phyloP scores from a whole-genome alignment of 192 early-diverging fungal species.

The Oehlia diaphana region DNA sequence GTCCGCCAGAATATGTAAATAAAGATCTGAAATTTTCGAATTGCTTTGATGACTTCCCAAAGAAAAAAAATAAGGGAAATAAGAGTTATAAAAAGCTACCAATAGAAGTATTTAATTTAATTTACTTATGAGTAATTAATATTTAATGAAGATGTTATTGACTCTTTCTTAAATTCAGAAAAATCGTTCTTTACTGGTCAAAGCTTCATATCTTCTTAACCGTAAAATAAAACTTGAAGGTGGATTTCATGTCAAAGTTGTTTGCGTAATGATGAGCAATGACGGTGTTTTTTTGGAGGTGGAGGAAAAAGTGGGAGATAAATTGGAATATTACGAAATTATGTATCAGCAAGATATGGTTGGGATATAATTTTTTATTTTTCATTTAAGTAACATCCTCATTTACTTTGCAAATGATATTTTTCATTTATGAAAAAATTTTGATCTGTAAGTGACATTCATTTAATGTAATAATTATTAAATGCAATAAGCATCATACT shows the following conservation, averaged over 20 bases:
- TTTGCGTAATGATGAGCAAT: not conserved
- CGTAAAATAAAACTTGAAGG: not conserved
- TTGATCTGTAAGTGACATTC: too few species aligned
- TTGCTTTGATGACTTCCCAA: not conserved
- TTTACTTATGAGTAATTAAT: conserved; percentile 10
- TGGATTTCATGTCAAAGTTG: not conserved
- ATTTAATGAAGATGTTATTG: not conserved
- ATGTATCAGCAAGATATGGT: conserved; percentile 13
- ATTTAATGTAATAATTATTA: too few species aligned
- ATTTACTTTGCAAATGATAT: too few species aligned
- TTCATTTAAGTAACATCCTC: not conserved
- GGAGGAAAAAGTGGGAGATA: conserved; percentile 14
- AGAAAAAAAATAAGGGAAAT: not conserved
- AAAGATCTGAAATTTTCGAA: not conserved
- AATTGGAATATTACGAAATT: conserved; percentile 25
- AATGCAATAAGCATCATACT: too few species aligned
- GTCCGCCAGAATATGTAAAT: conserved; percentile 17
- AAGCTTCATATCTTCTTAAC: conserved; percentile 1
- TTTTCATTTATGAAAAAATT: too few species aligned
- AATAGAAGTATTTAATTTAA: conserved; percentile 2
- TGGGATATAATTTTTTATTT: conserved; percentile 8
- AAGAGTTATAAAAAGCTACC: not conserved
- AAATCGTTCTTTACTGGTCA: not conserved
- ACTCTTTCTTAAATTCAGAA: not conserved
- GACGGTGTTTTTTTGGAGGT: conserved; percentile 10